These are phyloP conservation scores for Prunus fruticosa DNA, from an alignment of 306 rosid genomes.

Conservation along the genomic window DNA sequence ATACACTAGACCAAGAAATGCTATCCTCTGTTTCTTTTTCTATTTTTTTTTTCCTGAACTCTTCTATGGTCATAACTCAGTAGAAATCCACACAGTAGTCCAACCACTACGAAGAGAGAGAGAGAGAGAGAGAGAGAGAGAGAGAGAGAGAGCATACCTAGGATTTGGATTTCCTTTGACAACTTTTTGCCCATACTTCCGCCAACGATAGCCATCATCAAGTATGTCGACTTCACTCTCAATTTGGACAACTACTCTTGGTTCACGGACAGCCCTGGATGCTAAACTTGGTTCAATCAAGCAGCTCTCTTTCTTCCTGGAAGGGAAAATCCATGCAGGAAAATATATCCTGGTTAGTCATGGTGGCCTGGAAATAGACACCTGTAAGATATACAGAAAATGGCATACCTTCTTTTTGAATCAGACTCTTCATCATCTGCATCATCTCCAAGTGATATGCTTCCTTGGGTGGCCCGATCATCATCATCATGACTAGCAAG, in stretches of 20 bases:
- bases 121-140: not conserved
- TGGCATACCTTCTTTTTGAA: constrained; percentile 61
- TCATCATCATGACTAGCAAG: constrained; percentile 54
- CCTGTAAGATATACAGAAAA: not conserved
- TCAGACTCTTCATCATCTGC: constrained; percentile 62
- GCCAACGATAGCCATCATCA: constrained; percentile 96
- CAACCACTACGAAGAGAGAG: not conserved
- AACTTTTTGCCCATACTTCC: constrained; percentile 90
- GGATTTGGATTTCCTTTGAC: constrained; percentile 98
- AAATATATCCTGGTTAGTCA: not conserved
- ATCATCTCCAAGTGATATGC: constrained; percentile 42
- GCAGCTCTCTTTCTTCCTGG: constrained; percentile 64
- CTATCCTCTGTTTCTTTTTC: not conserved
- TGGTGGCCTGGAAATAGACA: constrained; percentile 7
- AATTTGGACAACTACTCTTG: constrained; percentile 81
- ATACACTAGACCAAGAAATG: not conserved
- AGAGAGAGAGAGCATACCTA: constrained; percentile 44
- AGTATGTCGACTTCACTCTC: constrained; percentile 78
- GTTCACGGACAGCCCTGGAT: constrained; percentile 67
- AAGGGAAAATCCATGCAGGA: constrained; percentile 25
- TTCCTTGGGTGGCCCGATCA: constrained; percentile 50
- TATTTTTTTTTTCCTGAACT: not conserved
- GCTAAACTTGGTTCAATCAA: constrained; percentile 47
- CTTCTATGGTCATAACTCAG: not conserved
- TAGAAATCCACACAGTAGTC: not conserved